A percentile compares a stretch with the other conserved stretches of the same genome.
Conservation (phyloP, 768 basidiomycete genomes). For the Psilocybe cubensis region DNA sequence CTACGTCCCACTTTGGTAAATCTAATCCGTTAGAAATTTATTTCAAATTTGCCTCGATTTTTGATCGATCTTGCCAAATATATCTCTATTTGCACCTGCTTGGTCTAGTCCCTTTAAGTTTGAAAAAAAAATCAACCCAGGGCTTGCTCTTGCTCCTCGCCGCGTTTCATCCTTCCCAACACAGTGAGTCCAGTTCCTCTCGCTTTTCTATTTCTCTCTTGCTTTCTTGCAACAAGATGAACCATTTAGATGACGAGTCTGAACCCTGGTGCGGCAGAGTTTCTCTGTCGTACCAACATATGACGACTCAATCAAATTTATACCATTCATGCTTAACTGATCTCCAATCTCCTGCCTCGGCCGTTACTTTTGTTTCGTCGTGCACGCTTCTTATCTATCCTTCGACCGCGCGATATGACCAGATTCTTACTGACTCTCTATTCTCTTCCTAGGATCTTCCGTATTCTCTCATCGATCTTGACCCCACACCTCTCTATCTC, state of each 20-base stretch:
- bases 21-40: conserved; percentile 11
- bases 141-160: conserved; percentile 4
- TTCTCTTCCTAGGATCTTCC: conserved; percentile 17
- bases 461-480: conserved; percentile 12
- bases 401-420: background rate
- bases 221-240: conserved; percentile 39
- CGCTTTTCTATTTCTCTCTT: conserved; percentile 15
- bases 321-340: conserved; percentile 98
- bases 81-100: conserved; percentile 28
- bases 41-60: background rate
- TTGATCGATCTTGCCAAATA: conserved; percentile 16
- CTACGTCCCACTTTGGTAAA: conserved; percentile 3
- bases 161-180: background rate
- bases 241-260: conserved; percentile 76
- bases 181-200: conserved; percentile 17
- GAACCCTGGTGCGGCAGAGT: conserved; percentile 59
- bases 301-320: conserved; percentile 69
- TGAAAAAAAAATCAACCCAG: conserved; percentile 14
- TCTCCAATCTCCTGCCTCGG: conserved; percentile 19
- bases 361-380: conserved; percentile 10
- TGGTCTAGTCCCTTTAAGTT: conserved; percentile 20
- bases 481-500: conserved; percentile 9
- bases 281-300: conserved; percentile 52
- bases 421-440: conserved; percentile 9
- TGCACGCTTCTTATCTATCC: conserved; percentile 8